Evolutionary conservation across 257 asterid genomes (phyloP).

Genomic region (Primulina tabacum): DNA sequence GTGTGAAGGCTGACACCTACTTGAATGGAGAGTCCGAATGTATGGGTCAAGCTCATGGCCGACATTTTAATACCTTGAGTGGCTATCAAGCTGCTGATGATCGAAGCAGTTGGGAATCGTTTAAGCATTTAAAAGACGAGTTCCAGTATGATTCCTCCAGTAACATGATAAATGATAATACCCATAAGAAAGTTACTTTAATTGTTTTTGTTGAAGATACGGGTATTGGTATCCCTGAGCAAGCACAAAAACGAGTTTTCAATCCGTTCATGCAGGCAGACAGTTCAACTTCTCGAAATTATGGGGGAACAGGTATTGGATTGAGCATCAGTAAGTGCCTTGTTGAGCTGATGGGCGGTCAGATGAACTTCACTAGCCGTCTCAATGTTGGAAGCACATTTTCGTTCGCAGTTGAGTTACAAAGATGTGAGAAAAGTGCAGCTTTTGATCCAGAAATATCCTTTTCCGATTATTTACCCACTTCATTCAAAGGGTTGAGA

Average conservation of each 20-base stretch:
- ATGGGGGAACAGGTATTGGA: conserved; percentile 97
- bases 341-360: conserved; percentile 91
- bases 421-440: conserved; percentile 39
- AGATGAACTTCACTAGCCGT: conserved; percentile 70
- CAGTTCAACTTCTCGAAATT: conserved; percentile 85
- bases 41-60: conserved; percentile 29
- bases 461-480: conserved; percentile 48
- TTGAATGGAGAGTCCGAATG: conserved; percentile 48
- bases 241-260: conserved; percentile 71
- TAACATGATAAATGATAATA: conserved; percentile 27
- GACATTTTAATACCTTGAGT: conserved; percentile 57
- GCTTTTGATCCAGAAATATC: conserved; percentile 43
- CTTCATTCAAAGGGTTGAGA: conserved; percentile 56
- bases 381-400: conserved; percentile 87
- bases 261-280: conserved; percentile 98
- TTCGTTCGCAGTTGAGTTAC: conserved; percentile 61
- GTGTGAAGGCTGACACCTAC: conserved; percentile 32
- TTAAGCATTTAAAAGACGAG: conserved; percentile 51
- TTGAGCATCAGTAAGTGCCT: conserved; percentile 88
- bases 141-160: conserved; percentile 29
- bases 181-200: conserved; percentile 41
- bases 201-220: conserved; percentile 87
- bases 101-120: conserved; percentile 66
- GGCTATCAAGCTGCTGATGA: conserved; percentile 87
- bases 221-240: conserved; percentile 77